A percentile compares a stretch with the other conserved stretches of the same genome.
phyloP scores from a whole-genome alignment of 306 rosid species.

The Arachis stenosperma region DNA sequence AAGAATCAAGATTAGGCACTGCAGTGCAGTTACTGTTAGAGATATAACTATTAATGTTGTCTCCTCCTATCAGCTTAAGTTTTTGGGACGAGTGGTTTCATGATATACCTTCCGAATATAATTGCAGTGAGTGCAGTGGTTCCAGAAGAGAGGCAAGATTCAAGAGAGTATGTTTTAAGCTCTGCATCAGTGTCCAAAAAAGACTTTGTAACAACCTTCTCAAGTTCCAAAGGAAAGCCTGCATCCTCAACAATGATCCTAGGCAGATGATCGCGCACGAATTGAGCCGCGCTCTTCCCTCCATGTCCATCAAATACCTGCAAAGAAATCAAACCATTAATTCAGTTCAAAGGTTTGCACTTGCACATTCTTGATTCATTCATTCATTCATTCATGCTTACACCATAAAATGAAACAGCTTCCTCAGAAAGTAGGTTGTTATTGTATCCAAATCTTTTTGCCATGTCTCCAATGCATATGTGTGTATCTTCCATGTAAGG shows the following conservation, averaged over 20 bases:
- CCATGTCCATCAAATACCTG: conserved; percentile 99
- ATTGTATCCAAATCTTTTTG: conserved; percentile 59
- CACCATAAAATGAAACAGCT: conserved; percentile 90
- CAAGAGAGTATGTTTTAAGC: conserved; percentile 63
- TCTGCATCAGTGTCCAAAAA: conserved; percentile 81
- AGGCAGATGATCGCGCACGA: conserved; percentile 87
- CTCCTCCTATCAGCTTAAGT: too few relatives aligned
- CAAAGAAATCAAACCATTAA: conserved; percentile 28
- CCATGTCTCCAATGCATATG: conserved; percentile 81
- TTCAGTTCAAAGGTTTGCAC: too few relatives aligned
- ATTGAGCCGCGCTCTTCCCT: conserved; percentile 84
- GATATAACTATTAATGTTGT: too few relatives aligned
- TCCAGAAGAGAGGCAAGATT: conserved; percentile 78
- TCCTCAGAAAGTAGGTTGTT: conserved; percentile 40
- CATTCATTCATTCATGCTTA: conserved; percentile 40
- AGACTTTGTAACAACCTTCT: conserved; percentile 89
- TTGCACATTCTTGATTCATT: too few relatives aligned
- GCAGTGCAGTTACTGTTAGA: neutral
- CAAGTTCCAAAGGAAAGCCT: conserved; percentile 81
- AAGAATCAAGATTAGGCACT: neutral
- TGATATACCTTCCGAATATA: conserved; percentile 75
- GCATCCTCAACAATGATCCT: conserved; percentile 88
- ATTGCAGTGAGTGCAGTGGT: conserved; percentile 96
- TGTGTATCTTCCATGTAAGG: conserved; percentile 90
- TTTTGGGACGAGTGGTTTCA: too few relatives aligned